Conservation (phyloP, 2,329 filamentous ascomycete genomes). For the Anisogramma anomala region DNA sequence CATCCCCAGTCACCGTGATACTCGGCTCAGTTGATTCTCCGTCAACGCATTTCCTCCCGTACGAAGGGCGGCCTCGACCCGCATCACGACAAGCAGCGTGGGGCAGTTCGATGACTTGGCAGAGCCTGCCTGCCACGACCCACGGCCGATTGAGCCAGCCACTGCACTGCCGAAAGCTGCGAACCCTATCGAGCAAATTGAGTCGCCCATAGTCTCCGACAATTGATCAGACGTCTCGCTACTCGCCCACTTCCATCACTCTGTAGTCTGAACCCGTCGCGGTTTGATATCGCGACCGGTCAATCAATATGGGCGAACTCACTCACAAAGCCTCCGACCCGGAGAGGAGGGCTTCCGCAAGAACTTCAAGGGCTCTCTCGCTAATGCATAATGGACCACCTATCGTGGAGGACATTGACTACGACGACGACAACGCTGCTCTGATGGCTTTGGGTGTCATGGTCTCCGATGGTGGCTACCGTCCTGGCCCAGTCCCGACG, state of each 20-base stretch:
- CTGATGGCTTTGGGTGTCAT: constrained; percentile 10
- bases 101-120: constrained; percentile 13
- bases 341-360: constrained; percentile 13
- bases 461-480: constrained; percentile 14
- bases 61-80: not conserved
- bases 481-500: not conserved
- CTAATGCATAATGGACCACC: constrained; percentile 2
- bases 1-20: no score
- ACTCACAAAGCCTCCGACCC: constrained; percentile 9
- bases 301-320: constrained; percentile 7
- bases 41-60: no score
- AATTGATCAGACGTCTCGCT: not conserved
- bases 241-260: not conserved
- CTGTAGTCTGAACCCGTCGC: not conserved
- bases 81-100: not conserved
- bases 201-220: not conserved
- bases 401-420: not conserved
- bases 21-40: no score
- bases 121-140: constrained; percentile 6
- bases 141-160: constrained; percentile 14
- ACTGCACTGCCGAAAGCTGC: not conserved
- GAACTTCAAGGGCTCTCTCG: constrained; percentile 11
- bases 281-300: constrained; percentile 1
- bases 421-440: constrained; percentile 11
- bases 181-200: not conserved